These are phyloP conservation scores for Rhizophagus prolifer DNA, from an alignment of 192 early-diverging fungal species.

Conservation along the genomic window DNA sequence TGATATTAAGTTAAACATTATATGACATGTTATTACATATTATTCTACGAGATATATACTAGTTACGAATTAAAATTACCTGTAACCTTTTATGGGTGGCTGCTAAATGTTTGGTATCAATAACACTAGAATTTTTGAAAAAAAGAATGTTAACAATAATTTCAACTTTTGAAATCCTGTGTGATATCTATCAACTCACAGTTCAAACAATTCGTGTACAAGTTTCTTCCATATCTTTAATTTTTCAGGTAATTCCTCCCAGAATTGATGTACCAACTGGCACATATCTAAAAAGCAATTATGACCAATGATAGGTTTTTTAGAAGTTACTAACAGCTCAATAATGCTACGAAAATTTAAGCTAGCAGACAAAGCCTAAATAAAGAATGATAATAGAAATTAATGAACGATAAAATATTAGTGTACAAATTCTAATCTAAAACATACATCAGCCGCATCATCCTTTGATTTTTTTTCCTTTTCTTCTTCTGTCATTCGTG, in stretches of 20 bases:
- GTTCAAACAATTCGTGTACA: slow-evolving; percentile 57
- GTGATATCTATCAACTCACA: slow-evolving; percentile 41
- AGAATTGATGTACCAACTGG: slow-evolving; percentile 77
- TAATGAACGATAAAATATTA: not conserved
- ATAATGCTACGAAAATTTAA: slow-evolving; percentile 74
- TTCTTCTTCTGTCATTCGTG: slow-evolving; percentile 51
- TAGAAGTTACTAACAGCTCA: slow-evolving; percentile 67
- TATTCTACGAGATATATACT: not conserved
- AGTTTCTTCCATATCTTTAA: slow-evolving; percentile 68
- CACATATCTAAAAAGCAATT: slow-evolving; percentile 89
- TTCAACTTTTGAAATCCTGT: not conserved
- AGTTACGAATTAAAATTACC: slow-evolving; percentile 30
- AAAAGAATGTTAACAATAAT: not conserved
- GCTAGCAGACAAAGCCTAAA: not conserved
- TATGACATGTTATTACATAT: not conserved
- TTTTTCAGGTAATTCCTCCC: slow-evolving; percentile 61
- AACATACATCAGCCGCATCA: slow-evolving; percentile 10
- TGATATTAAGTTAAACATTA: not conserved
- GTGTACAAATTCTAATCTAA: not conserved
- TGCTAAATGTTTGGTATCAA: slow-evolving; percentile 80
- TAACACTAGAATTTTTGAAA: slow-evolving; percentile 48
- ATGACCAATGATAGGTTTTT: slow-evolving; percentile 84
- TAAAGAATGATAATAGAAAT: not conserved
- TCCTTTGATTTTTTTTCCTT: slow-evolving; percentile 32
- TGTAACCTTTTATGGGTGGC: slow-evolving; percentile 42